Base-by-base conservation (phyloP, 2,329 filamentous ascomycete genomes). In the Arthrinium phaeospermum region DNA sequence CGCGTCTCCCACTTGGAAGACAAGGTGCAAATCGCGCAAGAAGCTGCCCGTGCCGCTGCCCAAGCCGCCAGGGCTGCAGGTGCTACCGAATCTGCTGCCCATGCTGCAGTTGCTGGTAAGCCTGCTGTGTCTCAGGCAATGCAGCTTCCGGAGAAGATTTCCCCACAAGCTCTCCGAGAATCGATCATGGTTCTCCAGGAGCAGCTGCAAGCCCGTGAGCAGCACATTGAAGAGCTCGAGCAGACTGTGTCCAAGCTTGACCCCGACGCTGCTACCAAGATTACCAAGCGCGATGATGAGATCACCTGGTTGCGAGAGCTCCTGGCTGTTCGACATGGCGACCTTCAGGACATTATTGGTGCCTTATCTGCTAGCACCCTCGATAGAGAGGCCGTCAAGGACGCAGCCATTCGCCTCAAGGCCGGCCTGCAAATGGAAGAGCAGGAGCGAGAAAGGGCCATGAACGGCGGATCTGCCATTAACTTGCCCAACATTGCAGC, bases 351-450 rank as follows among this genome's bases (percentile, higher is more conserved):
- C 80, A 94, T 99, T 73, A 96, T 98, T 80, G 88, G 88, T 69
- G 91, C 93, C 7, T 87, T 98, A 41, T 92, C 92, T 3, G 88
- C 91, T 74, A 92, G 95, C 5, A 86, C 88, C 37, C 96, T 94
- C 80, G 92, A 98, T 81, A 90, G 91, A 72, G 91, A 94, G 74
- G 88, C 90, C 7, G 93, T 98, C 75, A 94, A 93, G 77, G 95
- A 98, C 80, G 95, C 95, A 7, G 94, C 94, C 47, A 98, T 98
- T 77, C 92, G 96, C 70, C 91, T 99, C 73, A 94, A 94, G 80
- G 94, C 96, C 19, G 98, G 98, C 79, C 87, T 99, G 47, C 94
- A 98, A 81, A 99, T 99, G 96, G 96, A 99, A 82, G 94, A 97
- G 80, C 94, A 98, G 81, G 95, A 98, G 83, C 94, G 94, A 70